phyloP scores from a whole-genome alignment of 495 filamentous ascomycete genomes.

The Articulospora tetracladia region DNA sequence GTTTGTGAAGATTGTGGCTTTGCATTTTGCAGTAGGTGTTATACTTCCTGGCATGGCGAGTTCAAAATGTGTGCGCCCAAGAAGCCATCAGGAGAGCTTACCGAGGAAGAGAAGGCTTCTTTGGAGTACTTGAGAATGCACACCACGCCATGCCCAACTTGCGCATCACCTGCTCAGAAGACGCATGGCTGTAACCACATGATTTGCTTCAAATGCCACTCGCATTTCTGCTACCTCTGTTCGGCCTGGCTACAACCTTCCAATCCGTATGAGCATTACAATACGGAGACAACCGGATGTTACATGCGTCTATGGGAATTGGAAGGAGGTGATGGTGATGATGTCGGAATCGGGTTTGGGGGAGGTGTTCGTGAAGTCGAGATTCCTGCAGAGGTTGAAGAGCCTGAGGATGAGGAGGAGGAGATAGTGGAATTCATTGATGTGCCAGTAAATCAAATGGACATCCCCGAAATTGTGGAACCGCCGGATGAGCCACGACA shows the following conservation, averaged over 20 bases:
- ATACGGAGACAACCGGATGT: constrained; percentile 59
- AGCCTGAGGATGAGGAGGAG: constrained; percentile 12
- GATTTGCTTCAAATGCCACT: constrained; percentile 83
- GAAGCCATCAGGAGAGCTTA: constrained; percentile 58
- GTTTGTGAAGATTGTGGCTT: constrained; percentile 90
- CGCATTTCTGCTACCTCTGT: constrained; percentile 97
- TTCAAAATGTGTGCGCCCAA: constrained; percentile 57
- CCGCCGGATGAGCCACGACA: constrained; percentile 16
- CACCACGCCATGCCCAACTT: constrained; percentile 89
- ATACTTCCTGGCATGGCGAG: constrained; percentile 84
- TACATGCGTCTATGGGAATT: constrained; percentile 88
- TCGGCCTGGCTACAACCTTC: constrained; percentile 72
- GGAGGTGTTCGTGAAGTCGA: constrained; percentile 31
- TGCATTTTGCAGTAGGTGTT: constrained; percentile 73
- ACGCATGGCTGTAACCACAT: constrained; percentile 97
- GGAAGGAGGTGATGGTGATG: constrained; percentile 73
- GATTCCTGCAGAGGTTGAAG: constrained; percentile 2
- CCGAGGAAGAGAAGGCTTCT: constrained; percentile 78
- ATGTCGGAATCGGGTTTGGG: constrained; percentile 49
- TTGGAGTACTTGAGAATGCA: constrained; percentile 75
- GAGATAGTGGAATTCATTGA: neutral
- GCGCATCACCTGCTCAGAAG: constrained; percentile 81
- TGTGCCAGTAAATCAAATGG: neutral
- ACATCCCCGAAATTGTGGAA: constrained; percentile 16
- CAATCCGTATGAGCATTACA: constrained; percentile 91